Evolutionary conservation across 805 yeast species (phyloP).

Genomic region (Myxozyma nipponensis): DNA sequence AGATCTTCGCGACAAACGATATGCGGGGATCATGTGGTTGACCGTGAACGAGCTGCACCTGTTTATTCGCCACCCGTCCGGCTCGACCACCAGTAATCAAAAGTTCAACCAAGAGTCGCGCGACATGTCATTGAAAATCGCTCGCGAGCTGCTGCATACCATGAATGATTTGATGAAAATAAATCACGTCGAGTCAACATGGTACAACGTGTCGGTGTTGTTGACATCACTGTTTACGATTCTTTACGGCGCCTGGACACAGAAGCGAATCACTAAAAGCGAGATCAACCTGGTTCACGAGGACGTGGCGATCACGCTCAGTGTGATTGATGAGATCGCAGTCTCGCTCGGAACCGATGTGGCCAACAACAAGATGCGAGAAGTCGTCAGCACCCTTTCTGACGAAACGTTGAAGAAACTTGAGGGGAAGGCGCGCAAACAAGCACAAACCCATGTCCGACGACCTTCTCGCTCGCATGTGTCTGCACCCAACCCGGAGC

Average conservation of each 20-base stretch:
- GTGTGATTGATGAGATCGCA: slow-evolving; percentile 16
- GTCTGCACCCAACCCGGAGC: too few species aligned
- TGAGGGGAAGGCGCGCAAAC: slow-evolving; percentile 6
- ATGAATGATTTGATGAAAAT: slow-evolving; percentile 16
- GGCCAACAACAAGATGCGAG: slow-evolving; percentile 13
- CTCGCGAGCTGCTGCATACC: slow-evolving; percentile 20
- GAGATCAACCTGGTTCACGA: slow-evolving; percentile 17
- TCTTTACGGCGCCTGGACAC: slow-evolving; percentile 24
- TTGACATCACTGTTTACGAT: slow-evolving; percentile 19
- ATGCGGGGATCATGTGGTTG: slow-evolving; percentile 24
- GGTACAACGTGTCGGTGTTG: slow-evolving; percentile 13
- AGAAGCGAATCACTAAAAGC: slow-evolving; percentile 4
- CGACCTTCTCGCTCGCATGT: background rate
- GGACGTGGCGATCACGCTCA: slow-evolving; percentile 13
- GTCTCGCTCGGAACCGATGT: slow-evolving; percentile 9
- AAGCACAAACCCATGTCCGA: slow-evolving; percentile 7
- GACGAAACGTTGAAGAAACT: slow-evolving; percentile 13
- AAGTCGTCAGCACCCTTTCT: slow-evolving; percentile 12
- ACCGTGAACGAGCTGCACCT: slow-evolving; percentile 16
- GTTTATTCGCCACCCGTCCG: slow-evolving; percentile 25
- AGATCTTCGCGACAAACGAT: slow-evolving; percentile 16
- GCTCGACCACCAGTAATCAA: slow-evolving; percentile 14
- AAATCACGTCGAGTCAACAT: slow-evolving; percentile 23
- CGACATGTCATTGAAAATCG: slow-evolving; percentile 8
- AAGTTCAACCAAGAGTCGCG: slow-evolving; percentile 11